Evolutionary conservation across 2,329 filamentous ascomycete species (phyloP).

Genomic region (Bimuria novae-zelandiae): DNA sequence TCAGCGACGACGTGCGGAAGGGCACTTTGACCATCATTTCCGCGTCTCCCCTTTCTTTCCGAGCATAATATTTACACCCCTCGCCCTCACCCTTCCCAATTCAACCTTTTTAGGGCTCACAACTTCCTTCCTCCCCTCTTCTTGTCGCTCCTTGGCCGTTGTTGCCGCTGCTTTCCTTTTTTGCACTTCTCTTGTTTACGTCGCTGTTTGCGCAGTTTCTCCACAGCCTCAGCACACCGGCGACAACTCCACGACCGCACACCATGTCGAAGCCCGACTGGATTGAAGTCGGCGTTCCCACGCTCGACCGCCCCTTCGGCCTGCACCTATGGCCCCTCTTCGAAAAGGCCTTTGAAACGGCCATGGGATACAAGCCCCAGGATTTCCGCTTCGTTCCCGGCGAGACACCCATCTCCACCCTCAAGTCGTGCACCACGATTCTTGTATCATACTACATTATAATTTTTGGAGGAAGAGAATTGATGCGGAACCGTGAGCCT

Average conservation of each 20-base stretch:
- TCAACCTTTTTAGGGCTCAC: conserved; percentile 19
- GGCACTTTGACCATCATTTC: conserved; percentile 30
- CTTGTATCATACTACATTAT: conserved; percentile 88
- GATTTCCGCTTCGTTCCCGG: conserved; percentile 85
- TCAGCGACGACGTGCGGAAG: background rate
- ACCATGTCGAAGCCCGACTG: conserved; percentile 60
- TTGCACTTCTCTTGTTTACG: conserved; percentile 20
- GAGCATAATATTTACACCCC: conserved; percentile 18
- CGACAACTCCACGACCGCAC: conserved; percentile 17
- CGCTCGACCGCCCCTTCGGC: conserved; percentile 90
- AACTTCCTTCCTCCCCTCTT: conserved; percentile 30
- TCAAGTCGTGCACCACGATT: conserved; percentile 79
- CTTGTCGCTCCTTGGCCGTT: conserved; percentile 44
- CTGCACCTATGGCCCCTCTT: conserved; percentile 93
- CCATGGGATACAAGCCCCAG: conserved; percentile 80
- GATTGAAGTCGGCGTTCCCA: conserved; percentile 64
- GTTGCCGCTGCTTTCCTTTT: conserved; percentile 22
- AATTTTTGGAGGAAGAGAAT: conserved; percentile 89
- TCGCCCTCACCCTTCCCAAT: conserved; percentile 15
- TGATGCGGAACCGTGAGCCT: conserved; percentile 85
- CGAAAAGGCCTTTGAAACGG: conserved; percentile 77
- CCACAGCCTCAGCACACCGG: background rate
- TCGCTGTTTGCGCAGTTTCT: conserved; percentile 5
- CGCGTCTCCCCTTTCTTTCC: conserved; percentile 41
- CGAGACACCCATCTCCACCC: conserved; percentile 85